Evolutionary conservation across 257 asterid genomes (phyloP).

Genomic region (Ophiorrhiza pumila): DNA sequence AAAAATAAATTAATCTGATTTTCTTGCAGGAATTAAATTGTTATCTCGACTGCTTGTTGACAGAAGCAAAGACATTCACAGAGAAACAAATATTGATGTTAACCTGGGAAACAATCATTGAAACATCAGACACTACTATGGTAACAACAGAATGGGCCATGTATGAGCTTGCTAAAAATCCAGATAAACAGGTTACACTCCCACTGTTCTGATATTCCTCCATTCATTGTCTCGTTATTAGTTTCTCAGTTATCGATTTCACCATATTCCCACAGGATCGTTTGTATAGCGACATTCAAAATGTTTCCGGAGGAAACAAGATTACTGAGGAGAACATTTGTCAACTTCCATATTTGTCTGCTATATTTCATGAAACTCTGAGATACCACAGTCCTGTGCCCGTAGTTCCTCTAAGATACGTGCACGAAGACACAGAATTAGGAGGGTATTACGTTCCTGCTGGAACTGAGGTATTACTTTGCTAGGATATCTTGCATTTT

Average conservation of each 20-base stretch:
- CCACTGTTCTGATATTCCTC: neutral
- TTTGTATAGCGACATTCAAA: conserved; percentile 43
- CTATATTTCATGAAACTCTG: conserved; percentile 85
- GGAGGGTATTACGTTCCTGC: conserved; percentile 75
- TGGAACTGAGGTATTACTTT: conserved; percentile 66
- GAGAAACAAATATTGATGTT: conserved; percentile 69
- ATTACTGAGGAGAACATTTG: conserved; percentile 67
- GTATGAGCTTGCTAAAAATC: conserved; percentile 78
- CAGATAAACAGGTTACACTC: conserved; percentile 49
- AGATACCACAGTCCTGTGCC: conserved; percentile 77
- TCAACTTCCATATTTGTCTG: conserved; percentile 68
- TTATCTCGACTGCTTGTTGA: conserved; percentile 58
- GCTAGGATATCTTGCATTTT: neutral
- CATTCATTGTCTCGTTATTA: neutral
- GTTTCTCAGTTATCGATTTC: neutral
- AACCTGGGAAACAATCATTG: conserved; percentile 83
- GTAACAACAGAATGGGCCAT: conserved; percentile 88
- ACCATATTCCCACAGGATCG: conserved; percentile 33
- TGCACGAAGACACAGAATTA: conserved; percentile 64
- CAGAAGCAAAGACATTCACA: conserved; percentile 54
- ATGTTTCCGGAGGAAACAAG: conserved; percentile 49
- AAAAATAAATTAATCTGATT: neutral
- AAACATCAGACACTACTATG: conserved; percentile 74
- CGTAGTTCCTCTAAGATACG: conserved; percentile 69
- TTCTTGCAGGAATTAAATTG: conserved; percentile 52